Evolutionary conservation across 1,284 basidiomycete species (phyloP).

Genomic region (Tylopilus orsonianus): DNA sequence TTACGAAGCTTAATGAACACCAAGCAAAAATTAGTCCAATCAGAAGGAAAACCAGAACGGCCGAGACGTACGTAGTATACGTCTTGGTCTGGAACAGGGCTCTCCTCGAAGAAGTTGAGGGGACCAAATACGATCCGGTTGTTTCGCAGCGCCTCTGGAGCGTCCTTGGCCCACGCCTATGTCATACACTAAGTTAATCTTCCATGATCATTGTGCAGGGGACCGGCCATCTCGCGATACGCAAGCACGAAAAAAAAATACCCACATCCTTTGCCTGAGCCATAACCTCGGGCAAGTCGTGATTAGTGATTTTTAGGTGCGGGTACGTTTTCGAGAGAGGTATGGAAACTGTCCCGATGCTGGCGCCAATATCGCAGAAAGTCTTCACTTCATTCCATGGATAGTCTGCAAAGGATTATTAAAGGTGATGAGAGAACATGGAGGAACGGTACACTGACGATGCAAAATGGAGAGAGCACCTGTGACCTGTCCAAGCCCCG

Average conservation of each 20-base stretch:
- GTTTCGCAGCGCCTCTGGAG: slow-evolving; percentile 35
- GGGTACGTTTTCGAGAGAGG: slow-evolving; percentile 42
- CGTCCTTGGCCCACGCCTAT: slow-evolving; percentile 37
- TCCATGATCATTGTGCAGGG: background rate
- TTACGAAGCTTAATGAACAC: slow-evolving; percentile 20
- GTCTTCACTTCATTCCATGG: slow-evolving; percentile 45
- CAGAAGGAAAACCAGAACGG: background rate
- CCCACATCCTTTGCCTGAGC: too few species aligned
- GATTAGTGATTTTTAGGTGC: slow-evolving; percentile 42
- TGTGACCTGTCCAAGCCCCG: slow-evolving; percentile 20
- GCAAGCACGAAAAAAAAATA: background rate
- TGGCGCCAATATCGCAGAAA: slow-evolving; percentile 51
- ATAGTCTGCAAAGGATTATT: slow-evolving; percentile 30
- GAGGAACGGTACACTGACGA: slow-evolving; percentile 15
- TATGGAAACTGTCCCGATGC: slow-evolving; percentile 44
- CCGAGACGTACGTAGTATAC: slow-evolving; percentile 44
- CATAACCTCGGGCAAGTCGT: too few species aligned
- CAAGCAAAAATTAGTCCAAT: background rate
- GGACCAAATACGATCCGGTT: slow-evolving; percentile 38
- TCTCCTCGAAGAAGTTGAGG: slow-evolving; percentile 46
- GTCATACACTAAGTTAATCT: slow-evolving; percentile 1
- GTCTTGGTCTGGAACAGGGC: slow-evolving; percentile 41
- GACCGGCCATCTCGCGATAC: background rate
- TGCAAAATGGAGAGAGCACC: slow-evolving; percentile 27
- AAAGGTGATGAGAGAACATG: background rate